Evolutionary conservation across 345 rosid genomes (phyloP).

Genomic region (Jatropha curcas): DNA sequence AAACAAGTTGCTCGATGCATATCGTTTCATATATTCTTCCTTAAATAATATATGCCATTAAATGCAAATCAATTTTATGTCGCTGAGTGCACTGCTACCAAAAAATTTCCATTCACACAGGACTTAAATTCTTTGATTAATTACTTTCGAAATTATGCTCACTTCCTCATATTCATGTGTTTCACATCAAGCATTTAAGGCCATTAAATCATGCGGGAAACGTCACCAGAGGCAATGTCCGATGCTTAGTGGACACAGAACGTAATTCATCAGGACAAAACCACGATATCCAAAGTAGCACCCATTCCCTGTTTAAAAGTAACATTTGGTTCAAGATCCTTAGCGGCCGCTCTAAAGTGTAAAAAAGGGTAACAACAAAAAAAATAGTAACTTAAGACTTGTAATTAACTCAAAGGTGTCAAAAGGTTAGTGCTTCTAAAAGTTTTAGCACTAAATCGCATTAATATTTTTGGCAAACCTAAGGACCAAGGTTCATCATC

Average conservation of each 20-base stretch:
- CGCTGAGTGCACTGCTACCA: not conserved
- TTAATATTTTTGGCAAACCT: not conserved
- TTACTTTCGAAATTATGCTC: not conserved
- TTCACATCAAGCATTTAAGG: constrained; percentile 7
- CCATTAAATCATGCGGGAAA: not conserved
- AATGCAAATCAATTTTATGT: not conserved
- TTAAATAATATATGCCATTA: not conserved
- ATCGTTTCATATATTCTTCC: not conserved
- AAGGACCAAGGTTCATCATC: not conserved
- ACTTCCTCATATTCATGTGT: not conserved
- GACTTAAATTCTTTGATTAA: not conserved
- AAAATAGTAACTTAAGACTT: constrained; percentile 14
- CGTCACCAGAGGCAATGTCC: constrained; percentile 99
- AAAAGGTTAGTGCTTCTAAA: not conserved
- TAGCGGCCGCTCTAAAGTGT: constrained; percentile 84
- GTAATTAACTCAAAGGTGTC: constrained; percentile 4
- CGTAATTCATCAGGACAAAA: constrained; percentile 98
- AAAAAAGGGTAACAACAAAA: constrained; percentile 20
- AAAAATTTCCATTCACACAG: not conserved
- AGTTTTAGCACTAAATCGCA: not conserved
- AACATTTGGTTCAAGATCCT: constrained; percentile 97
- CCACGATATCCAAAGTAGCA: constrained; percentile 94
- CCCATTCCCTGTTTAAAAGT: constrained; percentile 98
- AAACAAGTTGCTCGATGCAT: not conserved
- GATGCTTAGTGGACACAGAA: constrained; percentile 95